Base-by-base conservation (phyloP, 495 filamentous ascomycete genomes). In the Aspergillus indologenus region DNA sequence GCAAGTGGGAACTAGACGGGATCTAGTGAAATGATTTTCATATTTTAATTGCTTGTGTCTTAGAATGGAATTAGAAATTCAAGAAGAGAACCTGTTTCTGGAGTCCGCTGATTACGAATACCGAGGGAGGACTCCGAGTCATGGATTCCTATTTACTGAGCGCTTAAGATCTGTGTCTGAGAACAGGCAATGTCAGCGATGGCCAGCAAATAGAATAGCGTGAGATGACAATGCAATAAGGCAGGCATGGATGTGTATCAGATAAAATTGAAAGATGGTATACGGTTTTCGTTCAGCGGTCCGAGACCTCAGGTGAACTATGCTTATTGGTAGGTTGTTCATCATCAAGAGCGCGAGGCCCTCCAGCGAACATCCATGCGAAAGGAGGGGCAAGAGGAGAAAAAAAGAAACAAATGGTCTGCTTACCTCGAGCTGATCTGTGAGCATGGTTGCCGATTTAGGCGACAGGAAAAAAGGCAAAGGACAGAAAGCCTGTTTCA, bases 251-350 rank as follows among this genome's bases (percentile, higher is more conserved):
- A 49, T 31, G 46, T 21, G 58, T 68, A 67, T 77, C 74, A 78
- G 75, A 78, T 55, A 78, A 64, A 68, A 58, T 56, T 66, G 68
- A 74, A 76, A 78, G 73, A 79, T 79, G 76, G 72, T 77, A 71
- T 68, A 73, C 65, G 67, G 66, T 77, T 78, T 59, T 79, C 76
- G 73, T 78, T 77, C 75, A 79, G 56, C 53, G 65, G 69, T 73
- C 72, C 70, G 70, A 72, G 75, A 79, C 67, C 67, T 77, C 75
- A 78, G 75, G 67, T 79, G 76, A 79, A 79, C 76, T 79, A 79
- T 78, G 75, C 76, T 76, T 77, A 67, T 63, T 59, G 66, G 65
- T 69, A 69, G 67, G 68, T 70, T 75, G 71, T 65, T 79, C 76
- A 79, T 79, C 76, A 79, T 71, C 47, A 61, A 62, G 46, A 49